phyloP scores from a whole-genome alignment of 495 filamentous ascomycete genomes.

The Annulohypoxylon nitens region DNA sequence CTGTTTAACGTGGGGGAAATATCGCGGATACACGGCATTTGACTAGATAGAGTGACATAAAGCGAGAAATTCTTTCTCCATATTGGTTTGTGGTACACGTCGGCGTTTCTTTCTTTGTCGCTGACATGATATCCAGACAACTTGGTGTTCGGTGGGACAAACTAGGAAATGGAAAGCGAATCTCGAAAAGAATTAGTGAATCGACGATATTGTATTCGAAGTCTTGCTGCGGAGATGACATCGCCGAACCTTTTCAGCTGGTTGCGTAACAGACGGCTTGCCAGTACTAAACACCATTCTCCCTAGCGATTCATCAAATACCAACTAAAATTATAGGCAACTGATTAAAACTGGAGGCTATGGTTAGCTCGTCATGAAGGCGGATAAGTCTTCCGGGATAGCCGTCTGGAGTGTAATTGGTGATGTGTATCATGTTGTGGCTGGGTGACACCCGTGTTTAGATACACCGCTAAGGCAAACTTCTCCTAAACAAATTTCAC shows the following conservation, averaged over 20 bases:
- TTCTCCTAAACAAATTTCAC: neutral
- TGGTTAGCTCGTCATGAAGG: neutral
- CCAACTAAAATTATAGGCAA: neutral
- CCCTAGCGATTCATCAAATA: neutral
- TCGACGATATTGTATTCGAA: neutral
- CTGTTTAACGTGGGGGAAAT: neutral
- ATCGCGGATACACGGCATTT: slow-evolving; percentile 3
- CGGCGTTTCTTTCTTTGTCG: slow-evolving; percentile 7
- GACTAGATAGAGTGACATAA: slow-evolving; percentile 1
- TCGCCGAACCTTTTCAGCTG: neutral
- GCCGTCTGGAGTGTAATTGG: neutral
- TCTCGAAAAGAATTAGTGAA: neutral
- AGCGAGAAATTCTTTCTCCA: neutral
- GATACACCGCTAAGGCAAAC: neutral
- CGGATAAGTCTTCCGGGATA: neutral
- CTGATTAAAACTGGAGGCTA: neutral
- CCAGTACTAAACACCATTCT: neutral
- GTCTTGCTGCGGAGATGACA: neutral
- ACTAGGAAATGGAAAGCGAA: slow-evolving; percentile 3
- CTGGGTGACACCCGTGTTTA: neutral
- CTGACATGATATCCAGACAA: slow-evolving; percentile 5
- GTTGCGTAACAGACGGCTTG: neutral
- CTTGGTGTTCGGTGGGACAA: neutral
- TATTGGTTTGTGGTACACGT: neutral
- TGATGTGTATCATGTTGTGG: neutral